Base-by-base conservation (phyloP, 1,139 yeast genomes). In the Candida gigantensis region DNA sequence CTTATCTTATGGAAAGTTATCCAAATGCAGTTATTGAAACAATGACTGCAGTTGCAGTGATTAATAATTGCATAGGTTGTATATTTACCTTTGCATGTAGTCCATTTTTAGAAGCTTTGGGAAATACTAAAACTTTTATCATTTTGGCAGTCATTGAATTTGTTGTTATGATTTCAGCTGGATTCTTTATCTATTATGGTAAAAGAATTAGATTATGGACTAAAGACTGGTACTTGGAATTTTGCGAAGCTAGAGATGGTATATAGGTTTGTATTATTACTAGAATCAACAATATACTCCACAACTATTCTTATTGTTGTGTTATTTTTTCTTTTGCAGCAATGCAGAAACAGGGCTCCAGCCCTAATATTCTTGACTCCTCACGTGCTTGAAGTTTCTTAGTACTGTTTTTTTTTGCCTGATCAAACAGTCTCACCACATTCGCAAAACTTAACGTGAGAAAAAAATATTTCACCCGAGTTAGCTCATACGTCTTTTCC, bases 1-100 rank as follows among this genome's bases (percentile, higher is more conserved):
- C 82, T 4, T 81, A 81, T 50, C 62, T 80, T 40, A 80, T 81
- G 86, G 84, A 79, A 45, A 71, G 84, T n/a, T 79, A 79, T 47
- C 87, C 88, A 2, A 86, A 79, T 36, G 74, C 70, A 72, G 84
- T 85, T 36, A 68, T 85, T 48, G 94, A 85, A 55, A 87, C 89
- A 38, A 84, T 85, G 92, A 85, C 83, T 36, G 90, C 92, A 37
- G 92, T 86, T 15, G 75, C 94, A 9, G 75, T 84, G 41, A 84
- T 86, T 55, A 85, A 84, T 63, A 86, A 86, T 58, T 71, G 81
- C 32, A 74, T 84, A 50, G 88, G 88, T 10, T 80, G 86, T 61
- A 70, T 83, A 18, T 86, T 85, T 58, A 84, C 94, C 1, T 86
- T 85, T 57, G 77, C 77, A 9, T 84, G 94, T 49, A 81, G 87